Evolutionary conservation across 768 basidiomycete genomes (phyloP).

Genomic region (Crepidotus variabilis): DNA sequence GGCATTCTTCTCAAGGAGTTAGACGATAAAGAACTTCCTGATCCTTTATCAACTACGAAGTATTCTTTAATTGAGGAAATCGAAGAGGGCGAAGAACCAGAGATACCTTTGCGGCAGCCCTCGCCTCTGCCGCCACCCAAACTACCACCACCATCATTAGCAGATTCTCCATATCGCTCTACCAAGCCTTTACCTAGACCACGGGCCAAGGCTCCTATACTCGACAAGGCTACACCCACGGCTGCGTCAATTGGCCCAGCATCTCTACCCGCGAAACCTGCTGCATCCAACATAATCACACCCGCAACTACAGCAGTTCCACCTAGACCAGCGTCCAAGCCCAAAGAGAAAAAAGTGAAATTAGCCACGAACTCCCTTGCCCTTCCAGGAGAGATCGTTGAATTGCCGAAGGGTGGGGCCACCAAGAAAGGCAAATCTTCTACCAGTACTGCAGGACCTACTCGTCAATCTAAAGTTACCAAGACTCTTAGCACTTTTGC

Average conservation of each 20-base stretch:
- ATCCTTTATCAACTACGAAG: neutral
- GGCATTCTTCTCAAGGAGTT: slow-evolving; percentile 27
- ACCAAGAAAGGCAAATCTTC: slow-evolving; percentile 6
- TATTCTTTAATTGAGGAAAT: slow-evolving; percentile 15
- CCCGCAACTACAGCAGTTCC: slow-evolving; percentile 11
- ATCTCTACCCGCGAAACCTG: slow-evolving; percentile 7
- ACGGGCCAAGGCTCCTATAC: slow-evolving; percentile 18
- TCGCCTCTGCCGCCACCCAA: slow-evolving; percentile 24
- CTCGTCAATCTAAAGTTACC: neutral
- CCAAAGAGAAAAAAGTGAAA: slow-evolving; percentile 12
- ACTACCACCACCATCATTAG: slow-evolving; percentile 23
- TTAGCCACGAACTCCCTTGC: slow-evolving; percentile 18
- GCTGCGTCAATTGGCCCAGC: slow-evolving; percentile 13
- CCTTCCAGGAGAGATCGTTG: slow-evolving; percentile 10
- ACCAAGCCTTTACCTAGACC: slow-evolving; percentile 24
- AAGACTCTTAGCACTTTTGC: slow-evolving; percentile 9
- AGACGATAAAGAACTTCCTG: slow-evolving; percentile 1
- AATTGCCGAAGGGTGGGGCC: slow-evolving; percentile 4
- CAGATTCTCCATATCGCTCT: slow-evolving; percentile 13
- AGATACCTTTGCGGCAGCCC: slow-evolving; percentile 22
- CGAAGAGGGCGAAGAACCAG: slow-evolving; percentile 25
- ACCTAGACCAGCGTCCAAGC: slow-evolving; percentile 9
- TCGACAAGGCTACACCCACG: slow-evolving; percentile 31
- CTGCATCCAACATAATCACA: slow-evolving; percentile 20
- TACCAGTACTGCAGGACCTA: neutral